Conservation (phyloP, 1,284 basidiomycete genomes). For the Jaminaea rosea region DNA sequence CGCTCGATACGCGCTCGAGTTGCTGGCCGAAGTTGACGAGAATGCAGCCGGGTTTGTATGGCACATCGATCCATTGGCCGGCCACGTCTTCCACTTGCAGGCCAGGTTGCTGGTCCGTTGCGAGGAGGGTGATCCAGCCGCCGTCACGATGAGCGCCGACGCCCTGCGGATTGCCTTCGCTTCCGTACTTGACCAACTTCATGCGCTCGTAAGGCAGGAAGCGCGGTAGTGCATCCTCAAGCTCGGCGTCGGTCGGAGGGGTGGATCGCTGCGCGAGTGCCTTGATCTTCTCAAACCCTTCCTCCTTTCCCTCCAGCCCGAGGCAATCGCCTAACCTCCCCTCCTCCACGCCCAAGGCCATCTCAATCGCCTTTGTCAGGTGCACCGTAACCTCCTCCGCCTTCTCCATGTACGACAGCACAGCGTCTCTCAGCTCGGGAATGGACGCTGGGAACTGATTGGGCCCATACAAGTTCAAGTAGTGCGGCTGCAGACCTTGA, state of each 20-base stretch:
- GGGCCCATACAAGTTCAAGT: not conserved
- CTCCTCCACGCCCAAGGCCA: not conserved
- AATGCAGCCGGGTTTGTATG: conserved; percentile 13
- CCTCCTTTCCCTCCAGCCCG: not conserved
- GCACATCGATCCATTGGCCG: conserved; percentile 30
- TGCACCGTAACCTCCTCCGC: conserved; percentile 29
- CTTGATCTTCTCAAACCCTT: not conserved
- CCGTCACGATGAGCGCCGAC: not conserved
- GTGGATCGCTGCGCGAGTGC: not conserved
- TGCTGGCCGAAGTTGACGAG: conserved; percentile 43
- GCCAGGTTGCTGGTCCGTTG: conserved; percentile 19
- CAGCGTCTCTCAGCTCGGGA: not conserved
- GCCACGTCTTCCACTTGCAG: conserved; percentile 28
- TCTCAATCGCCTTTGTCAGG: conserved; percentile 10
- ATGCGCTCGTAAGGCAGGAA: not conserved
- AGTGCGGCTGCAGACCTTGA: not conserved
- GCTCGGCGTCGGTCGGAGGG: not conserved
- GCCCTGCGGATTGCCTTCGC: not conserved
- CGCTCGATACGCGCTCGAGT: conserved; percentile 24
- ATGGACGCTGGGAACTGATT: not conserved
- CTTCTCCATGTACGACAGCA: conserved; percentile 30
- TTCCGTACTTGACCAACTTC: not conserved
- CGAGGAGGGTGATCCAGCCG: conserved; percentile 21
- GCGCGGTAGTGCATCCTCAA: not conserved
- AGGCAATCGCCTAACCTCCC: not conserved